Evolutionary conservation across 345 rosid genomes (phyloP).

Genomic region (Ricinus communis): DNA sequence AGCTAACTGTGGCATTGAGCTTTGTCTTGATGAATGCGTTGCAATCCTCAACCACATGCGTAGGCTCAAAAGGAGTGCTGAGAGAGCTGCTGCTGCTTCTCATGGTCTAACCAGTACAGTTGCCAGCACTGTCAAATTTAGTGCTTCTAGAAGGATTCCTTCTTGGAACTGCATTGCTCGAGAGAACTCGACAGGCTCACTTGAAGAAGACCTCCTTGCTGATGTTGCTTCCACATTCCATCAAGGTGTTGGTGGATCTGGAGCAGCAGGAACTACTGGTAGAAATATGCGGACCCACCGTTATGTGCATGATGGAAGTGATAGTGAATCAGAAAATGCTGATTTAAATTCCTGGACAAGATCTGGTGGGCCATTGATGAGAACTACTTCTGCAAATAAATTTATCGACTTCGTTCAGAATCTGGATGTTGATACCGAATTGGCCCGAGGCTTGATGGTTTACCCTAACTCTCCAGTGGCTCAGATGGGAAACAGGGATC

Average conservation of each 20-base stretch:
- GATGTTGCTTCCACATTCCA: conserved; percentile 47
- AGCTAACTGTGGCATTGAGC: conserved; percentile 95
- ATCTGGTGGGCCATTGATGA: conserved; percentile 96
- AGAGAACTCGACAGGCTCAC: conserved; percentile 93
- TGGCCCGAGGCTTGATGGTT: conserved; percentile 44
- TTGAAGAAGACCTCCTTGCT: conserved; percentile 59
- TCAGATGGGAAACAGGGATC: conserved; percentile 47
- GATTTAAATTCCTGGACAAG: conserved; percentile 91
- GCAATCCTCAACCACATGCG: conserved; percentile 94
- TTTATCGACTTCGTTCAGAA: conserved; percentile 75
- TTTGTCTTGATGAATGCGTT: conserved; percentile 98
- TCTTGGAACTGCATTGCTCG: conserved; percentile 96
- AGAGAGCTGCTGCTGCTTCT: conserved; percentile 85
- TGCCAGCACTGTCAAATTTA: conserved; percentile 50
- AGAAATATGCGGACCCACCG: conserved; percentile 46
- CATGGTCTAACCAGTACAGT: conserved; percentile 45
- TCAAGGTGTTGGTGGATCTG: conserved; percentile 44
- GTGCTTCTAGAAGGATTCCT: conserved; percentile 86
- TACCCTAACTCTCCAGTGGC: conserved; percentile 44
- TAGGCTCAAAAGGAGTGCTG: conserved; percentile 84
- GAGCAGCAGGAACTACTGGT: conserved; percentile 38
- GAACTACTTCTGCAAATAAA: conserved; percentile 82
- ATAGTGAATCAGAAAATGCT: conserved; percentile 72
- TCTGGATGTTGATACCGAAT: conserved; percentile 59
- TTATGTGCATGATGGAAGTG: conserved; percentile 64